Base-by-base conservation (phyloP, 164 flowering plant genomes). In the Stephania japonica region DNA sequence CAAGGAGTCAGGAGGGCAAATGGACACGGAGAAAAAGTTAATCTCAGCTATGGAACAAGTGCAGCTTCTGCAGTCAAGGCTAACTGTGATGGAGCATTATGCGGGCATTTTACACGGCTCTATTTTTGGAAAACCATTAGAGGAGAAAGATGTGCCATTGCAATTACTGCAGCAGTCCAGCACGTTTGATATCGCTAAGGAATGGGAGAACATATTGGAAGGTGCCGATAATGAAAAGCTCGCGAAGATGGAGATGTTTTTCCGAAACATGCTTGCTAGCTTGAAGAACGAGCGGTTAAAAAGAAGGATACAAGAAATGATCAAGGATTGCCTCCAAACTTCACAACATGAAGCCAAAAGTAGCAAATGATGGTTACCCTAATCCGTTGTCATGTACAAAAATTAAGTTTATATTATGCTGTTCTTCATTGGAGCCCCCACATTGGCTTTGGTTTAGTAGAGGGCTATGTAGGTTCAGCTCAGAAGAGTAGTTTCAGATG, bases 171-270 rank as follows among this genome's bases (percentile, higher is more conserved):
- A 68, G 76, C 77, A 73, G 14, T 78, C 86, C 6, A 92, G 88
- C n/a, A 59, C 41, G 11, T 89, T 87, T 50, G 89, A 88, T 74
- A 77, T 91, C 68, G 87, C 83, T 19, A 89, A 80, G 72, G 97
- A 88, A 75, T 94, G 99, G 97, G 94, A 91, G 70, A 84, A 78
- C 72, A 84, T 91, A 89, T 76, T 94, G 66, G 97, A 94, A 75
- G 80, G 87, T 6, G 87, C 87, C 2, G 95, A 91, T 69, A 77
- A 69, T n/a, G 77, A 77, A 21, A 81, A 83, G 83, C 87, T 94
- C 62, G 64, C 72, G 3, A 82, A 88, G 67, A 71, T 94, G 86
- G 92, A 92, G 76, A 77, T 78, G 80, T 91, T 92, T 73, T 94
- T 91, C 75, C 73, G 86, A 14, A 85, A 76, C 79, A 88, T 90